These are phyloP conservation scores for Sistotremastrum suecicum DNA, from an alignment of 768 basidiomycete genomes.

Conservation along the genomic window DNA sequence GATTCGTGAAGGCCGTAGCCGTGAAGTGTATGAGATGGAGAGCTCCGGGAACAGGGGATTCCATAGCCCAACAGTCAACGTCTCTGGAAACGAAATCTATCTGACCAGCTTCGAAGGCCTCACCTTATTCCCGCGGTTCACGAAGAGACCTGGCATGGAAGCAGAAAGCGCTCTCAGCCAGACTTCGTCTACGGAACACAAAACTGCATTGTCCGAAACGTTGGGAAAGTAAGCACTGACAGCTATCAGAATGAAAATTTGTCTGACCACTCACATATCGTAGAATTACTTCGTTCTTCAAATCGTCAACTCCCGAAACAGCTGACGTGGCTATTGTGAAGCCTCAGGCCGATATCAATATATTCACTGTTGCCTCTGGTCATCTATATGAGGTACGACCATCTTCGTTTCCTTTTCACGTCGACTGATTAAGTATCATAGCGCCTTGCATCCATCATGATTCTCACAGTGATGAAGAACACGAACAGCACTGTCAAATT, in stretches of 20 bases:
- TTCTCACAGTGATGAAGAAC: constrained; percentile 86
- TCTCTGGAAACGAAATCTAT: constrained; percentile 60
- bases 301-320: constrained; percentile 8
- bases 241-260: constrained; percentile 4
- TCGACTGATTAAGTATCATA: constrained; percentile 17
- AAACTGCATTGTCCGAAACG: too few relatives aligned
- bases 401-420: neutral
- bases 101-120: constrained; percentile 84
- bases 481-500: constrained; percentile 95
- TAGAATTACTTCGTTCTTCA: constrained; percentile 35
- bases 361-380: constrained; percentile 97
- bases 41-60: constrained; percentile 85
- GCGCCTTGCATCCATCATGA: constrained; percentile 98
- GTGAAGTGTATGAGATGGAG: constrained; percentile 67
- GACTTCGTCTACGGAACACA: too few relatives aligned
- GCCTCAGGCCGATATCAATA: constrained; percentile 81
- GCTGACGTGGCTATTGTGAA: constrained; percentile 9
- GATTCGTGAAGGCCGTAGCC: constrained; percentile 70
- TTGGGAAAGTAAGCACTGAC: neutral
- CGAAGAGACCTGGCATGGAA: constrained; percentile 64
- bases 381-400: constrained; percentile 76
- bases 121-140: constrained; percentile 74
- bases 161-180: constrained; percentile 3
- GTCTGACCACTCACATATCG: neutral
- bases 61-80: constrained; percentile 58